Percentiles rank a stretch among this genome's conserved stretches.
These are phyloP conservation scores for Chrysoporthe puriensis DNA, from an alignment of 2,329 filamentous ascomycete species.

Conservation along the genomic window DNA sequence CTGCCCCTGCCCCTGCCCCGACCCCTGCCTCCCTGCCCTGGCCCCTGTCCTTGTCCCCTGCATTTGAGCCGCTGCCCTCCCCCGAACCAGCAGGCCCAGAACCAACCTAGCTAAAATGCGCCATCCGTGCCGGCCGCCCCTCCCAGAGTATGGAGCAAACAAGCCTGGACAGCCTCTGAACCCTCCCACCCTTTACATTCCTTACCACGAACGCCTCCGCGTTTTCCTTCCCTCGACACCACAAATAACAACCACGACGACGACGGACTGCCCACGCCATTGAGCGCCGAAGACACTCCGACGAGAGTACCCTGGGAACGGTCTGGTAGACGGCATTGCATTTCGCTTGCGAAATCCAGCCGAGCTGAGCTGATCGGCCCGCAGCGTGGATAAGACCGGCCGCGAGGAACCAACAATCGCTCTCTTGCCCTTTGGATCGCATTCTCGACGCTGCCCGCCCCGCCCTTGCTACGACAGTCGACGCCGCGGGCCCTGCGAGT, in stretches of 20 bases:
- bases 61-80: slow-evolving; percentile 7
- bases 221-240: slow-evolving; percentile 6
- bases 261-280: neutral
- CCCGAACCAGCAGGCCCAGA: neutral
- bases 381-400: neutral
- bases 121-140: neutral
- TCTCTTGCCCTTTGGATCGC: neutral
- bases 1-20: neutral
- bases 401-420: neutral
- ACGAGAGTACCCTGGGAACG: neutral
- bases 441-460: slow-evolving; percentile 10
- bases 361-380: neutral
- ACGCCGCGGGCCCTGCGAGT: neutral
- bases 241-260: neutral
- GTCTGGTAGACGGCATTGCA: neutral
- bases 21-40: neutral
- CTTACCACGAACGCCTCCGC: slow-evolving; percentile 13
- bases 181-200: slow-evolving; percentile 8
- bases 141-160: neutral
- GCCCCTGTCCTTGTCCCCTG: slow-evolving; percentile 2
- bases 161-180: neutral
- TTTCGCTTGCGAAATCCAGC: neutral
- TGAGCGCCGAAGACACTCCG: neutral
- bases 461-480: slow-evolving; percentile 1
- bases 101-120: neutral